Evolutionary conservation across 1,284 basidiomycete genomes (phyloP).

Genomic region (Xerocomus nothofagi): DNA sequence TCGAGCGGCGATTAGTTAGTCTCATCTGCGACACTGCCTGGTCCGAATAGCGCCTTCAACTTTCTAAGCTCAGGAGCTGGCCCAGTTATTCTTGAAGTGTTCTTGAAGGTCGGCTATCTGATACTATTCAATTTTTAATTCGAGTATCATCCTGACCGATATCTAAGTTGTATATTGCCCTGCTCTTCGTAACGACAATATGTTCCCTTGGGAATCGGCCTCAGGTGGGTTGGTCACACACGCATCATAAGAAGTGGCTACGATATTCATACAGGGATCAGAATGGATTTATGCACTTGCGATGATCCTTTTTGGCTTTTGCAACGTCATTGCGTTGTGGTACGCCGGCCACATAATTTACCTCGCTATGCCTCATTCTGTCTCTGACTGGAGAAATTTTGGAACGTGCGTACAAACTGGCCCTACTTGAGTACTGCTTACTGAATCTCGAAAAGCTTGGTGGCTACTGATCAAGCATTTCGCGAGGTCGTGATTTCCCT

Average conservation of each 20-base stretch:
- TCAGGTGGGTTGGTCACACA: conserved; percentile 44
- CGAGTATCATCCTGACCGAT: conserved; percentile 10
- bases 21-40: conserved; percentile 66
- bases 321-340: conserved; percentile 79
- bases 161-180: conserved; percentile 65
- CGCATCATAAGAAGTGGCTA: conserved; percentile 1
- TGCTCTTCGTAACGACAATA: conserved; percentile 73
- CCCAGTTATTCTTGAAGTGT: conserved; percentile 74
- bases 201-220: conserved; percentile 88
- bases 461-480: conserved; percentile 68
- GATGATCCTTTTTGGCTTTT: conserved; percentile 73
- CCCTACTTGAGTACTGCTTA: background rate
- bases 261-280: conserved; percentile 52
- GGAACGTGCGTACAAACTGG: conserved; percentile 47
- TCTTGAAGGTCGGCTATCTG: conserved; percentile 59
- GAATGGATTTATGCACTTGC: conserved; percentile 81
- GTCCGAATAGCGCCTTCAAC: conserved; percentile 70
- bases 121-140: background rate
- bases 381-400: conserved; percentile 72
- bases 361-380: conserved; percentile 73
- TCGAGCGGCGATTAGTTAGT: conserved; percentile 52
- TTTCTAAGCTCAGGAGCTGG: conserved; percentile 74
- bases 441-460: conserved; percentile 43
- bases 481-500: conserved; percentile 80
- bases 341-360: conserved; percentile 89